Evolutionary conservation across 805 yeast genomes (phyloP).

Genomic region (Cephaloascus fragrans): DNA sequence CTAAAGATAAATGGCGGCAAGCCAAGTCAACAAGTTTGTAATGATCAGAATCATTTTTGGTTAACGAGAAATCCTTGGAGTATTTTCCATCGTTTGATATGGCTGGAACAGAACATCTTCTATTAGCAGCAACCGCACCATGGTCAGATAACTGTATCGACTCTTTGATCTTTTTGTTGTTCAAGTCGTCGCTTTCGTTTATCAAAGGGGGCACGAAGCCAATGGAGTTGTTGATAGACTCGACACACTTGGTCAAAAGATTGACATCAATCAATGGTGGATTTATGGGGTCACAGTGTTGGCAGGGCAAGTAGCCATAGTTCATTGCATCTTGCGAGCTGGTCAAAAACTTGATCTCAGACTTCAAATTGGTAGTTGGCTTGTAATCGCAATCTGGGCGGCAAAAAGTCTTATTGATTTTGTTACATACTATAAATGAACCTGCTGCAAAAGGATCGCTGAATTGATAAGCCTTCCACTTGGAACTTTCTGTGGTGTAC

Average conservation of each 20-base stretch:
- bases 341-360: constrained; percentile 36
- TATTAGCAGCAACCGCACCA: constrained; percentile 13
- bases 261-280: constrained; percentile 35
- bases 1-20: constrained; percentile 74
- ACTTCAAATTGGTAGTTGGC: constrained; percentile 28
- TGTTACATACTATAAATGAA: constrained; percentile 43
- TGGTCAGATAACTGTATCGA: constrained; percentile 19
- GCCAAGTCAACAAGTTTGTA: constrained; percentile 64
- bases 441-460: constrained; percentile 59
- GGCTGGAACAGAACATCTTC: constrained; percentile 21
- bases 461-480: constrained; percentile 58
- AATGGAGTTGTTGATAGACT: constrained; percentile 42
- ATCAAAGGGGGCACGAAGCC: constrained; percentile 47
- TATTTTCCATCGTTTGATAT: constrained; percentile 13
- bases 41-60: constrained; percentile 61
- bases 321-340: constrained; percentile 28
- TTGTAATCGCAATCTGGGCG: constrained; percentile 61
- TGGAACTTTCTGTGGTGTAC: constrained; percentile 33
- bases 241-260: constrained; percentile 39
- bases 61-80: constrained; percentile 19
- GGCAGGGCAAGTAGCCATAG: constrained; percentile 42
- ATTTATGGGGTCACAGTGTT: constrained; percentile 42
- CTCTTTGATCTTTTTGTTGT: constrained; percentile 24
- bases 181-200: constrained; percentile 32
- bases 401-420: constrained; percentile 34